Evolutionary conservation across 225 moss, liverwort and hornwort genomes (phyloP), one percentile per base, ranked within the genome.

Genomic region (Pseudisothecium myosuroides): DNA sequence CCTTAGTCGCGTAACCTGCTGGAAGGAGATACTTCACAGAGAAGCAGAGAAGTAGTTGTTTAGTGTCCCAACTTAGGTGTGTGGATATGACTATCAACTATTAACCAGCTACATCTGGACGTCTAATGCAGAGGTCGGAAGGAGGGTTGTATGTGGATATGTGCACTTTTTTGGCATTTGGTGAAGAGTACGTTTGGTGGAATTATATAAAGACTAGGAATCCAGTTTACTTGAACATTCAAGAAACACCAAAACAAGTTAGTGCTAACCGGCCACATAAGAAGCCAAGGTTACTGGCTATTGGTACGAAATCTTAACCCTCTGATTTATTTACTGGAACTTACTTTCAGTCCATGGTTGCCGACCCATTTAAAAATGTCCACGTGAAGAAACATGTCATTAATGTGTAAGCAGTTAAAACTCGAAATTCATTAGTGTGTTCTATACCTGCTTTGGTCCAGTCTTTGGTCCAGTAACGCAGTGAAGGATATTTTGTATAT

Each of bases 61-160:
- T 39, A 54, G 69, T 88, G 49, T 76, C 36, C 39, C 62, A 85
- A 59, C 54, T 91, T 58, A 72, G 59, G 10, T 63, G 32, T 73
- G 10, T 64, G 64, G 73, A 87, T 59, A 89, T 74, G 22, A 72
- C 74, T 89, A 19, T 67, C 36, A 61, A 79, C 78, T 27, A 11
- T 58, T 58, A 84, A 91, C 68, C 71, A 71, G 60, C 21, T 49
- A 49, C 47, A 72, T 80, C 55, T 75, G 85, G 87, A 75, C 81
- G 49, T 88, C 76, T 82, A 76, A 72, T 95, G 92, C 96, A 98
- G 97, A 96, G 94, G 90, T 97, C 99, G 55, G 99, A 95, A 77
- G 99, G 99, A 80, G 99, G 97, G 58, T 88, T 99, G 83, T 99
- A 95, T 85, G 95, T 96, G 62, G 99, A 96, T 94, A 86, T 96